phyloP scores from a whole-genome alignment of 2,329 filamentous ascomycete species.

The Ophiostoma triangulosporum region DNA sequence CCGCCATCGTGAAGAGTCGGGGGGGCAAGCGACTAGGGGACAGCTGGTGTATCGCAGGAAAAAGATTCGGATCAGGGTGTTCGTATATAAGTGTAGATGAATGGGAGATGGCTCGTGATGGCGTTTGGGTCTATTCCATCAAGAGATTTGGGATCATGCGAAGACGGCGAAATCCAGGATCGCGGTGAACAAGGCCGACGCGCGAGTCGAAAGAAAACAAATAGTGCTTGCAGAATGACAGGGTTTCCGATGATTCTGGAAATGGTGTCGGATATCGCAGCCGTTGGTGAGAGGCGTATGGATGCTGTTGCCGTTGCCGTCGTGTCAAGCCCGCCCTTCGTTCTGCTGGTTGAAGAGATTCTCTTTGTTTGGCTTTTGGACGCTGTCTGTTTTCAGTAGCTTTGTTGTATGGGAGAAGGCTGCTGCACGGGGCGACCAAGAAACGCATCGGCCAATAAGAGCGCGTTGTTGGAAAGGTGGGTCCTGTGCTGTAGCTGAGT shows the following conservation, averaged over 20 bases:
- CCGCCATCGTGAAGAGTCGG: slow-evolving; percentile 36
- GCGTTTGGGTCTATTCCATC: background rate
- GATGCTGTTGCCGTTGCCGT: background rate
- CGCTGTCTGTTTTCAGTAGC: slow-evolving; percentile 11
- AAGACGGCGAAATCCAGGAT: background rate
- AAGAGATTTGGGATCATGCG: background rate
- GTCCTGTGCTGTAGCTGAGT: background rate
- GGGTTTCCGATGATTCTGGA: background rate
- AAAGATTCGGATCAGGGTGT: background rate
- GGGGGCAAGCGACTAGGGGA: background rate
- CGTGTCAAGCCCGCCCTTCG: background rate
- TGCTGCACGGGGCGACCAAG: slow-evolving; percentile 4
- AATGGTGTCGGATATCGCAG: background rate
- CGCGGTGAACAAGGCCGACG: background rate
- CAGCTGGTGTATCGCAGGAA: background rate
- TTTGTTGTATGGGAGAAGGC: slow-evolving; percentile 1
- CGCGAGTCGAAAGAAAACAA: background rate
- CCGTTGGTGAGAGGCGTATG: background rate
- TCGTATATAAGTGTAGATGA: background rate
- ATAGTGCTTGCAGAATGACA: background rate
- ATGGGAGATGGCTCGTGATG: background rate
- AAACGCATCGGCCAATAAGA: slow-evolving; percentile 7
- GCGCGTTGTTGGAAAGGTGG: slow-evolving; percentile 2
- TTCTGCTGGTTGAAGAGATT: background rate
- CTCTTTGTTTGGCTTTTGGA: slow-evolving; percentile 11